phyloP scores from a whole-genome alignment of 2,329 filamentous ascomycete genomes.

The Cadophora sp. region DNA sequence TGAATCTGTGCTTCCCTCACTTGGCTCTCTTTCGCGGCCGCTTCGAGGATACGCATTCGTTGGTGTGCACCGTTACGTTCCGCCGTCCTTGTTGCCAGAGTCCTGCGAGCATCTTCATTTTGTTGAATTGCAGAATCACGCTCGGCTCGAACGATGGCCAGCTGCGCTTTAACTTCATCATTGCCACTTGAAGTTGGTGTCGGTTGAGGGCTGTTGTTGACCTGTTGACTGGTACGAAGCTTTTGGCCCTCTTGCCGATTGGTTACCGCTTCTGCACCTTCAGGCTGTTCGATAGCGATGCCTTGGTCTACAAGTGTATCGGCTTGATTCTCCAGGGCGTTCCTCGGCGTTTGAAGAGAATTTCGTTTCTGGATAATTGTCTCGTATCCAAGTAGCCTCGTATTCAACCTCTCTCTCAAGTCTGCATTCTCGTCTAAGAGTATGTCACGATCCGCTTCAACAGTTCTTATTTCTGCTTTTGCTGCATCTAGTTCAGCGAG shows the following conservation, averaged over 20 bases:
- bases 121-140: conserved; percentile 14
- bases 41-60: conserved; percentile 22
- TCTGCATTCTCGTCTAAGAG: background rate
- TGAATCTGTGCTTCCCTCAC: conserved; percentile 2
- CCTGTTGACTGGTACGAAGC: background rate
- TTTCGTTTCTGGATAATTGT: background rate
- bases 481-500: background rate
- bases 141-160: conserved; percentile 6
- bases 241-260: background rate
- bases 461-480: background rate
- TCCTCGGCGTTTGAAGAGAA: background rate
- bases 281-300: background rate
- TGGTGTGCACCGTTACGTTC: conserved; percentile 24
- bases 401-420: conserved; percentile 1
- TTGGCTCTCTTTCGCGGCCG: background rate
- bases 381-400: background rate
- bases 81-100: conserved; percentile 18
- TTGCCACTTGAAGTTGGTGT: background rate
- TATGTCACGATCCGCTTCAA: conserved; percentile 1
- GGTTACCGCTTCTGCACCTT: background rate
- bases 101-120: conserved; percentile 15
- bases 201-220: background rate
- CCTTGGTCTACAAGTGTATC: background rate
- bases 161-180: background rate
- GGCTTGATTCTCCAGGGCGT: background rate